Evolutionary conservation across 208 protist genomes (phyloP).

Genomic region (Acanthamoeba royreba): DNA sequence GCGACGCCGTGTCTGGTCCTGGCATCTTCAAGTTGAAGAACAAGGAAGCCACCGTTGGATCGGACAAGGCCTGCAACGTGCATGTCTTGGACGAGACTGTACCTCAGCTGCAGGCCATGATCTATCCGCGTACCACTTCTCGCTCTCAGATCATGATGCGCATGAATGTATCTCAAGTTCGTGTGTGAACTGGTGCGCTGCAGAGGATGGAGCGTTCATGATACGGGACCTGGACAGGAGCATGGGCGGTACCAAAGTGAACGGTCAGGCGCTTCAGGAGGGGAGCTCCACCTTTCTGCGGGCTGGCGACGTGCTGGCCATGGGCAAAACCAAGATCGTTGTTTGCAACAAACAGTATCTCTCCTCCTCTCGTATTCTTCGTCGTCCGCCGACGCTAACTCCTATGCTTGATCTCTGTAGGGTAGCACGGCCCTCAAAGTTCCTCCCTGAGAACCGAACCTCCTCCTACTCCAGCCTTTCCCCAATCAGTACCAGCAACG

Average conservation of each 20-base stretch:
- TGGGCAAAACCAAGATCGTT: conserved; percentile 3
- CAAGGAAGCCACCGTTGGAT: background rate
- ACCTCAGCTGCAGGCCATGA: background rate
- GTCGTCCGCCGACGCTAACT: background rate
- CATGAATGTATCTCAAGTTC: too few relatives aligned
- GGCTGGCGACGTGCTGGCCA: background rate
- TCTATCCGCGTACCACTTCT: background rate
- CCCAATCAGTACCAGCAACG: too few relatives aligned
- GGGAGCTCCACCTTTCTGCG: background rate
- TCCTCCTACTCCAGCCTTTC: too few relatives aligned
- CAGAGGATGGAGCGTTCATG: background rate
- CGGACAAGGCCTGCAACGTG: background rate
- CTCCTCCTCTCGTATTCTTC: background rate
- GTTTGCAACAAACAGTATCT: background rate
- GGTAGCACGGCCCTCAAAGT: background rate
- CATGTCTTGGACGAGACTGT: background rate
- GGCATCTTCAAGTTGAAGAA: background rate
- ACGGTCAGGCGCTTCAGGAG: background rate
- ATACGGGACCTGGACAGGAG: background rate
- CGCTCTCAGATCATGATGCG: too few relatives aligned
- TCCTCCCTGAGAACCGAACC: background rate
- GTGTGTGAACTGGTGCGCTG: background rate
- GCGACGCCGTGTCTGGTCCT: background rate
- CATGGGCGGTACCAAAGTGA: background rate
- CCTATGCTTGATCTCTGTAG: background rate